These are phyloP conservation scores for Lentinula guzmanii DNA, from an alignment of 768 basidiomycete species.

Conservation along the genomic window DNA sequence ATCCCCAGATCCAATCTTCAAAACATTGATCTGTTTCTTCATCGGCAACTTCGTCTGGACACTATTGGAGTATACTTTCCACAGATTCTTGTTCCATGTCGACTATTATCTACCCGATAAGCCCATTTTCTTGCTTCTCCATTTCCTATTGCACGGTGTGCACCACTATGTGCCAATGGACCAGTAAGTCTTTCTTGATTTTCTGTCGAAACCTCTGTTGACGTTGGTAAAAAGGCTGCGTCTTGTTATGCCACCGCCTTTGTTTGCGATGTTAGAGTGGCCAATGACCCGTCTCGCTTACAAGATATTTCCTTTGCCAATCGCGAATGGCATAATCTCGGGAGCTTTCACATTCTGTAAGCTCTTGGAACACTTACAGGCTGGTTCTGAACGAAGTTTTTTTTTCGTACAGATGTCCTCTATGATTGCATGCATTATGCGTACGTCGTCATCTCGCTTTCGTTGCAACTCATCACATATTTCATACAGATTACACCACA, in stretches of 20 bases:
- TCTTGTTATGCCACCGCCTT: constrained; percentile 91
- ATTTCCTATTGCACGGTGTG: constrained; percentile 92
- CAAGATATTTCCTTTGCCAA: constrained; percentile 68
- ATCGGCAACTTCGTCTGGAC: constrained; percentile 92
- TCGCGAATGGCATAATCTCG: constrained; percentile 89
- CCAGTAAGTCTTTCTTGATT: constrained; percentile 38
- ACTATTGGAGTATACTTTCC: constrained; percentile 84
- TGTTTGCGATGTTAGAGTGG: constrained; percentile 71
- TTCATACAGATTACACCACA: constrained; percentile 67
- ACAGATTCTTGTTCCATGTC: constrained; percentile 97
- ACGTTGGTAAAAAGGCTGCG: constrained; percentile 49
- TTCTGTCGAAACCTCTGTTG: not conserved
- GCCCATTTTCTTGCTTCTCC: constrained; percentile 72
- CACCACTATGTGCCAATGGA: constrained; percentile 99
- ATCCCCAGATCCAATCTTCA: constrained; percentile 43
- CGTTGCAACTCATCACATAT: constrained; percentile 9
- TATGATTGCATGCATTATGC: constrained; percentile 94
- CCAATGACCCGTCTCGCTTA: constrained; percentile 90
- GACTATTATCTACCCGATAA: constrained; percentile 83
- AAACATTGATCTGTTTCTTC: constrained; percentile 66
- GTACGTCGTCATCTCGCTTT: constrained; percentile 32
- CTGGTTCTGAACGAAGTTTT: not conserved
- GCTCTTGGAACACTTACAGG: constrained; percentile 17
- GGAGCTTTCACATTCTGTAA: constrained; percentile 76
- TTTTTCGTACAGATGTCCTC: constrained; percentile 53